These are phyloP conservation scores for Gossypium arboreum DNA, from an alignment of 345 rosid species.

Conservation along the genomic window DNA sequence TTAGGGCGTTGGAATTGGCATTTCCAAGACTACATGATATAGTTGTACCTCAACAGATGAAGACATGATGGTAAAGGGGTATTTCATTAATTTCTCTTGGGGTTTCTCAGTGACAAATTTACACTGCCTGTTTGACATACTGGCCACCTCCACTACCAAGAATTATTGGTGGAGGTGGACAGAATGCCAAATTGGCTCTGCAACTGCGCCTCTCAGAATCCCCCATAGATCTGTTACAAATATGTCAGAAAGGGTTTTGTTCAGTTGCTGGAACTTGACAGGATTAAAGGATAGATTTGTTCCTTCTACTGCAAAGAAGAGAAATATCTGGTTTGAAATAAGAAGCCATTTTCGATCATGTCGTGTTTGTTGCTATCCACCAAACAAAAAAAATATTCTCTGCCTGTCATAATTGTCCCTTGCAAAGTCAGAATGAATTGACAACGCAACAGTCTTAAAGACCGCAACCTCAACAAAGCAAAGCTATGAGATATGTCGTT, in stretches of 20 bases:
- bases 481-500: neutral
- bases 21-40: no score
- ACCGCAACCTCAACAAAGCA: slow-evolving; percentile 13
- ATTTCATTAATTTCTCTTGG: neutral
- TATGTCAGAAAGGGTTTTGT: neutral
- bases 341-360: neutral
- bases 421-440: neutral
- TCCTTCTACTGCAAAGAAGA: neutral
- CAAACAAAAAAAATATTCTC: neutral
- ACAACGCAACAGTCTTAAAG: neutral
- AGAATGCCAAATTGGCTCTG: slow-evolving; percentile 57
- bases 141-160: slow-evolving; percentile 37
- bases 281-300: neutral
- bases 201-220: slow-evolving; percentile 37
- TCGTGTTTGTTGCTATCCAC: neutral
- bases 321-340: slow-evolving; percentile 2
- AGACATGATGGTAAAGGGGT: neutral
- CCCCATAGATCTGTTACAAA: neutral
- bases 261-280: neutral
- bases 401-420: slow-evolving; percentile 15
- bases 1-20: no score
- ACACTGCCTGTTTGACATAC: slow-evolving; percentile 40
- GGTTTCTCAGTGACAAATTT: slow-evolving; percentile 38
- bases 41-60: no score
- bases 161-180: slow-evolving; percentile 39